Evolutionary conservation across 192 early-diverging fungal genomes (phyloP).

Genomic region (Backusella sp.): DNA sequence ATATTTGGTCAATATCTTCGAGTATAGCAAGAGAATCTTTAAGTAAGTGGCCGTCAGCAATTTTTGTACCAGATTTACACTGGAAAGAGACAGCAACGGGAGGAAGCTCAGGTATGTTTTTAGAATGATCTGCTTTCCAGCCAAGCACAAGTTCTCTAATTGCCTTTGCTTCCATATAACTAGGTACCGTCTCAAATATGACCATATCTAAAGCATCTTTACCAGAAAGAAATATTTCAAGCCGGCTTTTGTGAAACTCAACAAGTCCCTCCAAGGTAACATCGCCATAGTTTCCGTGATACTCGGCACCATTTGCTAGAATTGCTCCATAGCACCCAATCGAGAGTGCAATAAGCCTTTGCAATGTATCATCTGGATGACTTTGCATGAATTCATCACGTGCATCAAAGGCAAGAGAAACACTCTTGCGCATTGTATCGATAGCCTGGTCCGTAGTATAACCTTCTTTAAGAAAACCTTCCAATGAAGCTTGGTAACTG

Average conservation of each 20-base stretch:
- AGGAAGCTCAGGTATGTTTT: slow-evolving; percentile 2
- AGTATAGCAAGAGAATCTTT: slow-evolving; percentile 36
- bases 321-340: slow-evolving; percentile 67
- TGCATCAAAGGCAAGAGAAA: slow-evolving; percentile 49
- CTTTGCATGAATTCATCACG: slow-evolving; percentile 31
- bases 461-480: slow-evolving; percentile 40
- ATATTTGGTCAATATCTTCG: slow-evolving; percentile 29
- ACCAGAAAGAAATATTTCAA: slow-evolving; percentile 39
- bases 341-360: slow-evolving; percentile 50
- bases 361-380: slow-evolving; percentile 15
- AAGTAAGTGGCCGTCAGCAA: slow-evolving; percentile 53
- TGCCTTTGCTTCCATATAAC: slow-evolving; percentile 48
- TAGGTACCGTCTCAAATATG: slow-evolving; percentile 71
- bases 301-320: slow-evolving; percentile 63
- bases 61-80: slow-evolving; percentile 28
- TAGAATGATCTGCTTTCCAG: background rate
- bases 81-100: slow-evolving; percentile 65
- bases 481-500: slow-evolving; percentile 55
- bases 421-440: slow-evolving; percentile 37
- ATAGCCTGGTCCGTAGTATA: slow-evolving; percentile 36
- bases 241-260: slow-evolving; percentile 52
- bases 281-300: slow-evolving; percentile 57
- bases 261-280: slow-evolving; percentile 38
- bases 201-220: slow-evolving; percentile 51
- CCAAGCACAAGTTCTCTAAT: slow-evolving; percentile 44